A percentile compares a stretch with the other conserved stretches of the same genome.
These are phyloP conservation scores for Cordyceps cateniannulata DNA, from an alignment of 2,329 filamentous ascomycete genomes.

Conservation along the genomic window DNA sequence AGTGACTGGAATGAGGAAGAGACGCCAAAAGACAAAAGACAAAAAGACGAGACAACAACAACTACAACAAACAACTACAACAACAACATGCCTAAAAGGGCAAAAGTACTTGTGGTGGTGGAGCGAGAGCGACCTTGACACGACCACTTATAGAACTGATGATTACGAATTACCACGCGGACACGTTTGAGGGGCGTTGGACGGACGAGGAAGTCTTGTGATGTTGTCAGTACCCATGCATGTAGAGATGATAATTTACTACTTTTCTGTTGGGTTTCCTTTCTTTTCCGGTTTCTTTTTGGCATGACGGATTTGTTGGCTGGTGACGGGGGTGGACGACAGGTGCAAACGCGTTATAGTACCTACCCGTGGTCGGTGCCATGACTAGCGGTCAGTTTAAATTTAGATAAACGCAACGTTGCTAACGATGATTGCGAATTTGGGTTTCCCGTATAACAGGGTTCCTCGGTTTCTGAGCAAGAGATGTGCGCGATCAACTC, in stretches of 20 bases:
- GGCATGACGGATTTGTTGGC: neutral
- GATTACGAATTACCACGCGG: slow-evolving; percentile 4
- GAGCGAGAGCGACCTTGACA: neutral
- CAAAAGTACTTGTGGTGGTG: neutral
- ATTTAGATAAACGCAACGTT: neutral
- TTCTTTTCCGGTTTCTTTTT: neutral
- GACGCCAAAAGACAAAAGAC: neutral
- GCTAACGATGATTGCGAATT: neutral
- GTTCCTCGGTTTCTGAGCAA: neutral
- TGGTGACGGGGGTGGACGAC: neutral
- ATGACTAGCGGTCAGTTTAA: neutral
- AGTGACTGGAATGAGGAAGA: neutral
- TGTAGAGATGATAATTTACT: neutral
- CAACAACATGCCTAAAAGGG: neutral
- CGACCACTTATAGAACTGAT: slow-evolving; percentile 7
- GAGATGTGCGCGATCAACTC: neutral
- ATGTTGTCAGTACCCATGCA: neutral
- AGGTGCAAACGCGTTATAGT: too few species aligned
- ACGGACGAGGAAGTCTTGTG: neutral
- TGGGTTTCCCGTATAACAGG: neutral
- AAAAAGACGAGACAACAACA: too few species aligned
- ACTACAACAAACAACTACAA: too few species aligned
- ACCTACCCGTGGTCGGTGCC: neutral
- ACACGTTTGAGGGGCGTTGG: neutral
- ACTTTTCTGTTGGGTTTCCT: too few species aligned